Conservation (phyloP, 2,329 filamentous ascomycete species). For the Hawksworthiomyces lignivorus region DNA sequence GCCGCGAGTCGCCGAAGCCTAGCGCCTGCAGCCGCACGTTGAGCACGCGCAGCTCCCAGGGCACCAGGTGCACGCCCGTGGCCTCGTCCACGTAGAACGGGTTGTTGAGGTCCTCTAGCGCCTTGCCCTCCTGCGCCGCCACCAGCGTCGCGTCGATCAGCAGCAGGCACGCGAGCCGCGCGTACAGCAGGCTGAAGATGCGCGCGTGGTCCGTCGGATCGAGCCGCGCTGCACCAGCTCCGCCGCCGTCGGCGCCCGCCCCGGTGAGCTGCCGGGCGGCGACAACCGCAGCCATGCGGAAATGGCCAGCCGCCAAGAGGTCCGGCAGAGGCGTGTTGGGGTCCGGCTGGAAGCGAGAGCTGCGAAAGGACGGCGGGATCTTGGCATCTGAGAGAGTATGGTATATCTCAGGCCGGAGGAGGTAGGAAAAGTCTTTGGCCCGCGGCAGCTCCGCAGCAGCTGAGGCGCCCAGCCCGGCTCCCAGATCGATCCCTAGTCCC, state of each 20-base stretch:
- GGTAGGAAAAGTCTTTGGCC: constrained; percentile 67
- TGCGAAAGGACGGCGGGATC: constrained; percentile 59
- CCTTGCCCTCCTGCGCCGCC: constrained; percentile 60
- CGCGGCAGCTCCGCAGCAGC: not conserved
- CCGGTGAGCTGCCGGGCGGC: constrained; percentile 54
- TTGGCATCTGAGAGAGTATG: constrained; percentile 64
- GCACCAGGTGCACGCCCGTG: constrained; percentile 57
- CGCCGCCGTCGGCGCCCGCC: constrained; percentile 19
- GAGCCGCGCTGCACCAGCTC: constrained; percentile 24
- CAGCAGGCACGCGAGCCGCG: constrained; percentile 72
- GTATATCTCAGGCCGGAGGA: constrained; percentile 74
- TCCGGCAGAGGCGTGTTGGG: constrained; percentile 57
- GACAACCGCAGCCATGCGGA: constrained; percentile 67
- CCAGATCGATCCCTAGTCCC: constrained; percentile 1
- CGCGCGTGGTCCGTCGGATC: constrained; percentile 50
- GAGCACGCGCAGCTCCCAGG: constrained; percentile 80
- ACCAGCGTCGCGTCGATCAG: constrained; percentile 66
- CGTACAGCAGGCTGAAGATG: constrained; percentile 74
- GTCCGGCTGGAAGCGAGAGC: constrained; percentile 55
- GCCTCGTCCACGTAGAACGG: constrained; percentile 48
- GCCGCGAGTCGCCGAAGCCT: constrained; percentile 74
- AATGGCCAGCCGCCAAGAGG: constrained; percentile 67
- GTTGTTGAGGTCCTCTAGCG: constrained; percentile 54
- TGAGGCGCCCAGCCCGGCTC: not conserved
- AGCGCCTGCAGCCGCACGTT: constrained; percentile 78